Evolutionary conservation across 345 rosid species (phyloP).

Genomic region (Melaleuca alternifolia): DNA sequence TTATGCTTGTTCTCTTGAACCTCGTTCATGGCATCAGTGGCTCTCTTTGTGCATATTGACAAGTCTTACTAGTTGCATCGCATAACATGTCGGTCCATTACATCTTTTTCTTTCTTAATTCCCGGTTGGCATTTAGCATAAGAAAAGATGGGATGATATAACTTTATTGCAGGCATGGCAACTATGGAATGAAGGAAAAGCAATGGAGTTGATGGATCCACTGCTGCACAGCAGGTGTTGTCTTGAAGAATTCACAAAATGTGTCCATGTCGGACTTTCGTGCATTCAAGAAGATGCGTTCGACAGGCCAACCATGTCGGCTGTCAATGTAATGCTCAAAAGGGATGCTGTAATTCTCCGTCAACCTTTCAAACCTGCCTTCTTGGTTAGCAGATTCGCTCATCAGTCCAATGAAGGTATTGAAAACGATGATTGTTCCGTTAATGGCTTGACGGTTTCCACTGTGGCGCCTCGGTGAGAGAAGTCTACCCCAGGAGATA

Average conservation of each 20-base stretch:
- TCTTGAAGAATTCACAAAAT: conserved; percentile 18
- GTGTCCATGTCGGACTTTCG: conserved; percentile 32
- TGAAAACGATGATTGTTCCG: not conserved
- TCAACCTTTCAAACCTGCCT: conserved; percentile 10
- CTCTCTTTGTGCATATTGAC: not conserved
- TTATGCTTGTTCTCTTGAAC: not conserved
- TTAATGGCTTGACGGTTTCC: not conserved
- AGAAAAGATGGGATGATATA: not conserved
- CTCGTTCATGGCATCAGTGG: not conserved
- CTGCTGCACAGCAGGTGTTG: conserved; percentile 12
- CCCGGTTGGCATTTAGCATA: not conserved
- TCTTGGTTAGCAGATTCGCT: not conserved
- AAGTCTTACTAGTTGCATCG: not conserved
- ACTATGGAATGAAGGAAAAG: conserved; percentile 27
- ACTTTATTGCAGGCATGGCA: conserved; percentile 26
- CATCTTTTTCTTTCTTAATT: not conserved
- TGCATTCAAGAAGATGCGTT: conserved; percentile 39
- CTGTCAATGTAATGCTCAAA: conserved; percentile 22
- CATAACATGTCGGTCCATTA: not conserved
- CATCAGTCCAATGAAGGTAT: not conserved
- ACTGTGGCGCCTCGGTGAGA: not conserved
- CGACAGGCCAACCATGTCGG: conserved; percentile 36
- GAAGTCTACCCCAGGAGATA: not conserved
- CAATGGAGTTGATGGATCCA: conserved; percentile 26
- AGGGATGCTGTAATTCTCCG: conserved; percentile 11